These are phyloP conservation scores for Plasmodium cynomolgi DNA, from an alignment of 169 alveolate genomes.

Conservation along the genomic window DNA sequence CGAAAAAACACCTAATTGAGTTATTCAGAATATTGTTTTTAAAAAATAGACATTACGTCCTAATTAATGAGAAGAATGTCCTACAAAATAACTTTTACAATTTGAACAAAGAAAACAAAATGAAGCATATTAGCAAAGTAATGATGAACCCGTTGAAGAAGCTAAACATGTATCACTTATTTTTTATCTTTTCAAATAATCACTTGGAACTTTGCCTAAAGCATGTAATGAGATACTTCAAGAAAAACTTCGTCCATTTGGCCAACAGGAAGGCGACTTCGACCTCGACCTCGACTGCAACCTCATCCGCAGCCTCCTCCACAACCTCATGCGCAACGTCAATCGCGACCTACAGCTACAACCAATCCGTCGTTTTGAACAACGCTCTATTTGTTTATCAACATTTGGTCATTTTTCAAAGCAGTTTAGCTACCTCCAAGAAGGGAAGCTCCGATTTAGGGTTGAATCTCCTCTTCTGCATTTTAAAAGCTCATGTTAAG, in stretches of 20 bases:
- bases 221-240: slow-evolving; percentile 28
- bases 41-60: slow-evolving; percentile 14
- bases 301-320: too few relatives aligned
- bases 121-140: slow-evolving; percentile 29
- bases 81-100: slow-evolving; percentile 28
- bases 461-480: not conserved
- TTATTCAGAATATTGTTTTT: slow-evolving; percentile 18
- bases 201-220: slow-evolving; percentile 31
- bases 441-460: not conserved
- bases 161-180: slow-evolving; percentile 39
- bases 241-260: not conserved
- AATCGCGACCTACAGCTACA: not conserved
- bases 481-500: slow-evolving; percentile 11
- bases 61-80: slow-evolving; percentile 41
- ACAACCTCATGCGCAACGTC: too few relatives aligned
- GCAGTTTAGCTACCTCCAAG: not conserved
- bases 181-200: slow-evolving; percentile 69
- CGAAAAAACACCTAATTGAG: slow-evolving; percentile 41
- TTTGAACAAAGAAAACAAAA: slow-evolving; percentile 38
- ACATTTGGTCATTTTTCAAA: slow-evolving; percentile 36
- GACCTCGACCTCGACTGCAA: too few relatives aligned
- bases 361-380: slow-evolving; percentile 37
- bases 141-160: slow-evolving; percentile 49
- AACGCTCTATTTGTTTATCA: slow-evolving; percentile 54
- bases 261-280: not conserved